Conservation (phyloP, 1,284 basidiomycete species). For the Vanrija sp. region DNA sequence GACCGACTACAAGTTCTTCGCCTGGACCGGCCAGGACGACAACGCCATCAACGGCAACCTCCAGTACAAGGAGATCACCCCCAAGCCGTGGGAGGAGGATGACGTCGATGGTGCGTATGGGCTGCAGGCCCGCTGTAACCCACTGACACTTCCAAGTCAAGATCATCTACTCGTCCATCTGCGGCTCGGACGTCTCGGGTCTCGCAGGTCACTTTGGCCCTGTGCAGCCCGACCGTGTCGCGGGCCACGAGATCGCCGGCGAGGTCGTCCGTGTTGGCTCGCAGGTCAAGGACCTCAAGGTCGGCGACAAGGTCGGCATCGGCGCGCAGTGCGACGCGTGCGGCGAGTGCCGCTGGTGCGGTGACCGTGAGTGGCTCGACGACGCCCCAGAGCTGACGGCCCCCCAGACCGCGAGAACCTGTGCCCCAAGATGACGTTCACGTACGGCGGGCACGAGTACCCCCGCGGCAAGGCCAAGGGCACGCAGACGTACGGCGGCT, state of each 20-base stretch:
- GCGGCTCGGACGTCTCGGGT: conserved; percentile 15
- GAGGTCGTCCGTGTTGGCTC: conserved; percentile 26
- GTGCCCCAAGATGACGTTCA: conserved; percentile 2
- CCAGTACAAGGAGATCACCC: conserved; percentile 40
- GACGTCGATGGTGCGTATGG: conserved; percentile 38
- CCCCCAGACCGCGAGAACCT: conserved; percentile 20
- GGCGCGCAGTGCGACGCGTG: conserved; percentile 53
- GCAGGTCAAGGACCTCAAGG: conserved; percentile 26
- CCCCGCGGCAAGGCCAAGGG: conserved; percentile 14
- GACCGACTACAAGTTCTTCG: conserved; percentile 23
- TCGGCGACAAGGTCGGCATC: conserved; percentile 53
- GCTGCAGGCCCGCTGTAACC: no score
- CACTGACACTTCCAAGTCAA: background rate
- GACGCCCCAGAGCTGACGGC: no score
- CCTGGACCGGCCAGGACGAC: conserved; percentile 41
- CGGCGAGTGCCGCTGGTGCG: conserved; percentile 49
- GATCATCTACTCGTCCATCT: conserved; percentile 17
- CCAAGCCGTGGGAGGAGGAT: conserved; percentile 47
- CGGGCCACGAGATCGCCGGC: conserved; percentile 35
- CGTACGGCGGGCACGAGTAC: conserved; percentile 1
- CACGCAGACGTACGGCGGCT: conserved; percentile 42
- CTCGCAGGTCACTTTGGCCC: conserved; percentile 18
- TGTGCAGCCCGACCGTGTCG: conserved; percentile 3
- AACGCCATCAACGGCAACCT: conserved; percentile 45
- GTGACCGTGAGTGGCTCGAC: conserved; percentile 19